Evolutionary conservation across 2,329 filamentous ascomycete species (phyloP), one percentile per base, ranked within the genome.

Genomic region (Incumbomyces lentus): DNA sequence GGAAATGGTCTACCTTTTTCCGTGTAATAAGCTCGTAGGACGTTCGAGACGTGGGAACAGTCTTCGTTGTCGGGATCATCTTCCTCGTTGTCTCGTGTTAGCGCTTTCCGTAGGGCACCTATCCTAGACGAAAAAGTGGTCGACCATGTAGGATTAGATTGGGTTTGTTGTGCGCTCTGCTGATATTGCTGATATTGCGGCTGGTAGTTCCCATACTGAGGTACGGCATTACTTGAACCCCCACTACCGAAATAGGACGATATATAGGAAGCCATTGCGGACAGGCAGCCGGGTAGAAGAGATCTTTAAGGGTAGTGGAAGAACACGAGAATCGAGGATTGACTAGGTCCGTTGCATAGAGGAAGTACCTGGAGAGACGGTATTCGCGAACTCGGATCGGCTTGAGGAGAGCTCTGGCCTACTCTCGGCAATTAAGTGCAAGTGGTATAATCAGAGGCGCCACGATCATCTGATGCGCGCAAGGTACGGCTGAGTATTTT

Each of bases 1-100:
- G 92, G 92, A 52, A 89, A 84, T 1, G 80, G 74, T 17, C 82
- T 81, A 56, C 83, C 85, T 61, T 93, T 92, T 64, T 96, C 89
- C 43, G 73, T 78, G 73, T 98, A 96, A 74, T 96, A 95, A 58
- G 81, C 83, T 59, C 92, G 84, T 19, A 98, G 79, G 31, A 94
- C 88, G 59, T 92, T 86, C 67, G 86, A 93, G 60, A 96, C 84
- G 70, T 96, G 88, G 2, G 88, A 93, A 69, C 94, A 87, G 69
- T 96, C 89, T 67, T 93, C 69, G 51, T 68, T 63, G 34, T 70
- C 68, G 1, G 68, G 65, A 35, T 53, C 77, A 52, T 79, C 82
- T 61, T 84, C 81, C 65, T 82, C 81, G 62, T 72, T 70, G 54
- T 74, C 68, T 46, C 85, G 78, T 53, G 89, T 79, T 51, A 86